Evolutionary conservation across 441 rosid genomes (phyloP).

Genomic region (Arabidopsis lyrata): DNA sequence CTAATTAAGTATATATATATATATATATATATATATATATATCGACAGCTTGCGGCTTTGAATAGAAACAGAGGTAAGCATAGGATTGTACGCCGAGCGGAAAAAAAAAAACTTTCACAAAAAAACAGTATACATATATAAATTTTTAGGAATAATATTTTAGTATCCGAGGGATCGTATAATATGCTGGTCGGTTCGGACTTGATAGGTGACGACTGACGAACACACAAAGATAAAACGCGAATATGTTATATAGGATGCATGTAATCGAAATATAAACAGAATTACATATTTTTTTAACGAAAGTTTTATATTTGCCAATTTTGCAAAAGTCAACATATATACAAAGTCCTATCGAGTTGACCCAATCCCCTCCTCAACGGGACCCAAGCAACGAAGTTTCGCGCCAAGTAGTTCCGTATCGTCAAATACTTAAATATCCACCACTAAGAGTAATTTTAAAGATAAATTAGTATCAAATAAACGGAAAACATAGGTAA

Average conservation of each 20-base stretch:
- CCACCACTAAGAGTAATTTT: not conserved
- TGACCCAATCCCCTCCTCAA: constrained; percentile 28
- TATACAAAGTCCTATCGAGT: constrained; percentile 32
- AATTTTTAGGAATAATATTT: too few species aligned
- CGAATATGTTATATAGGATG: not conserved
- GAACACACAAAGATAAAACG: not conserved
- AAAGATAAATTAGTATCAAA: not conserved
- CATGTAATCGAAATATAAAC: not conserved
- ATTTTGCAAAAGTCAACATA: constrained; percentile 34
- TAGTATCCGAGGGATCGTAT: not conserved
- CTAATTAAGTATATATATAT: too few species aligned
- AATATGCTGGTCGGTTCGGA: constrained; percentile 22
- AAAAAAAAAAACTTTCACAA: too few species aligned
- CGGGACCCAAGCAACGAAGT: constrained; percentile 34
- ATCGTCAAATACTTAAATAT: constrained; percentile 37
- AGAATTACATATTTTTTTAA: not conserved
- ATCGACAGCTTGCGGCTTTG: too few species aligned
- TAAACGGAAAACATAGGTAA: not conserved
- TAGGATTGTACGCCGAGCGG: too few species aligned
- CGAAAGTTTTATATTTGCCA: constrained; percentile 10
- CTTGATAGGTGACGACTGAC: not conserved
- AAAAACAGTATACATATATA: too few species aligned
- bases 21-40: too few species aligned
- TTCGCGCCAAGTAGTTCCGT: constrained; percentile 12
- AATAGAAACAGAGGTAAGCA: too few species aligned